Base-by-base conservation (phyloP, 768 basidiomycete species). In the Crassisporium funariophilum region DNA sequence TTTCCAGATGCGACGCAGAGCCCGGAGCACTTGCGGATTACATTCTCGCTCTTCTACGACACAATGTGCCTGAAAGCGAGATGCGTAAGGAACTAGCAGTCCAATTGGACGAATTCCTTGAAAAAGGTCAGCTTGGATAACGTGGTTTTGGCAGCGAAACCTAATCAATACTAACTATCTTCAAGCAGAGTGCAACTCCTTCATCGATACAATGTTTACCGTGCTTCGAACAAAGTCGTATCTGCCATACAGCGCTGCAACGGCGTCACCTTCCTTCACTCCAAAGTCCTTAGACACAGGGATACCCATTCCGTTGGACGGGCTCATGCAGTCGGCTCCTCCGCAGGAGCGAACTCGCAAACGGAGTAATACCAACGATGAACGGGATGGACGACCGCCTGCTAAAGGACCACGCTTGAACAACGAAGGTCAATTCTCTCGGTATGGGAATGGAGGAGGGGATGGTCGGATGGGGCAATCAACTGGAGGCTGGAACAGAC, bases 11-110 rank as follows among this genome's bases (percentile, higher is more conserved):
- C 66, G 95, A 98, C 64, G 95, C 95, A 33, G 95, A 98, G 63
- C 94, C 95, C 22, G 82, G 84, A 22, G 91, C 93, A 23, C 83
- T 98, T 41, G 86, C 91, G 4, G 93, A 98, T 63, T 98, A 98
- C 65, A 86, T 98, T 56, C 81, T 97, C 39, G 95, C 95, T 12
- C 74, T 98, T 43, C 73, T 98, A 48, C 92, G 93, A 65, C 91
- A 95, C 64, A 91, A 91, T 68, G 86, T 85, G 1, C 77, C 88
- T 4, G 88, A 94, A 62, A 65, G 69, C 17, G 90, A 95, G 53
- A 85, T 98, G 78, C 78, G 88, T 54, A 82, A 82, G 55, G 89
- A 92, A 61, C 72, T 97, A 45, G 63, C 73, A 1, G 59, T 77
- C 0, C 91, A 97, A 62, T 75, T 98, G 44, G 87, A 87, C 44